These are phyloP conservation scores for Pseudogymnoascus sp. DNA, from an alignment of 2,329 filamentous ascomycete species.

Conservation along the genomic window DNA sequence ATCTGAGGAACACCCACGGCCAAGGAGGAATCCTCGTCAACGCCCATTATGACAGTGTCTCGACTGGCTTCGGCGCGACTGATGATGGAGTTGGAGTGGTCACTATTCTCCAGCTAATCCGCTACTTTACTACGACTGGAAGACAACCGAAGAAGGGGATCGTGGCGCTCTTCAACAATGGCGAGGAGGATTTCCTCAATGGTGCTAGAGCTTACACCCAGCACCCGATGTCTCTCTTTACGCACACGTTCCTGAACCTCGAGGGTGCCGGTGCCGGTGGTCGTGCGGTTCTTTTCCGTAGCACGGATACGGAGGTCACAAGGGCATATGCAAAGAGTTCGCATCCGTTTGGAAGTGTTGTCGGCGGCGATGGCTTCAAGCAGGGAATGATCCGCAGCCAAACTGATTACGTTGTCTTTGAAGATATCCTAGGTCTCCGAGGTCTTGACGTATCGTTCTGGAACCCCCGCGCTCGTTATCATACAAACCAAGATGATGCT, in stretches of 20 bases:
- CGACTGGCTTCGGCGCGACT: constrained; percentile 85
- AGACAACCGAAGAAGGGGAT: constrained; percentile 72
- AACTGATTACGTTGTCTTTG: constrained; percentile 84
- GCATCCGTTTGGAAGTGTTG: constrained; percentile 75
- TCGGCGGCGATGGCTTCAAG: constrained; percentile 78
- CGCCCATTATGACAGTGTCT: constrained; percentile 84
- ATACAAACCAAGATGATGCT: constrained; percentile 81
- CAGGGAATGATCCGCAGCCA: constrained; percentile 70
- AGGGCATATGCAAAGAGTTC: constrained; percentile 62
- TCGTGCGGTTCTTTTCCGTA: constrained; percentile 76
- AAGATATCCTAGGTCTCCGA: constrained; percentile 67
- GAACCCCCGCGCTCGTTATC: constrained; percentile 76
- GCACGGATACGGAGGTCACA: constrained; percentile 79
- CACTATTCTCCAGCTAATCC: constrained; percentile 76
- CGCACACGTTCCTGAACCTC: constrained; percentile 85
- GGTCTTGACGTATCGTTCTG: constrained; percentile 92
- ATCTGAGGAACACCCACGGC: constrained; percentile 41
- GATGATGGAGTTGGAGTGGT: constrained; percentile 89
- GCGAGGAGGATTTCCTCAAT: constrained; percentile 86
- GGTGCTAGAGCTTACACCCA: constrained; percentile 79
- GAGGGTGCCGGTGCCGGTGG: constrained; percentile 92
- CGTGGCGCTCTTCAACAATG: constrained; percentile 85
- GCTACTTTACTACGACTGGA: constrained; percentile 68
- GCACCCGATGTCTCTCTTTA: constrained; percentile 70
- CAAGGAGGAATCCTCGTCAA: constrained; percentile 83